phyloP scores from a whole-genome alignment of 2,329 filamentous ascomycete species.

The Chrysosporium queenslandicum region DNA sequence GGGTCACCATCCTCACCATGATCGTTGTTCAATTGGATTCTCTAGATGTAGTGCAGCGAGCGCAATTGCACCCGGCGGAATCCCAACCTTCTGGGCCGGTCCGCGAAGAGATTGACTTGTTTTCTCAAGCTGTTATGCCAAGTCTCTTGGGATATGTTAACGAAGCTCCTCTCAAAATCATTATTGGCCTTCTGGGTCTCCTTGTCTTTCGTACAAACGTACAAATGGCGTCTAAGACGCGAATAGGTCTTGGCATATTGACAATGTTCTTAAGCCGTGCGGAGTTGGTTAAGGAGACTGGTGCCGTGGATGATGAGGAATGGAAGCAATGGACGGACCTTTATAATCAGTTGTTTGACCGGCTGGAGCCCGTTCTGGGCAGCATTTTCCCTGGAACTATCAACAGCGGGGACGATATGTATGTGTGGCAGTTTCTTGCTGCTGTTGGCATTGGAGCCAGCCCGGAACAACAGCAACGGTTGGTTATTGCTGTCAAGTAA shows the following conservation, averaged over 20 bases:
- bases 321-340: slow-evolving; percentile 75
- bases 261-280: slow-evolving; percentile 92
- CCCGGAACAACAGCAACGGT: slow-evolving; percentile 85
- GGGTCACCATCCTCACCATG: slow-evolving; percentile 86
- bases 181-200: slow-evolving; percentile 78
- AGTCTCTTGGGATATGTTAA: slow-evolving; percentile 82
- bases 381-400: slow-evolving; percentile 87
- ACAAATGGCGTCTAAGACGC: slow-evolving; percentile 71
- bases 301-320: slow-evolving; percentile 57
- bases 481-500: slow-evolving; percentile 86
- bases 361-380: slow-evolving; percentile 70
- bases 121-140: slow-evolving; percentile 78
- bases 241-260: slow-evolving; percentile 78
- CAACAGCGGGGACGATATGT: slow-evolving; percentile 81
- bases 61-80: slow-evolving; percentile 63
- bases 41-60: slow-evolving; percentile 77
- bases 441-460: slow-evolving; percentile 88
- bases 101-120: slow-evolving; percentile 87
- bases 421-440: slow-evolving; percentile 96
- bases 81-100: slow-evolving; percentile 62
- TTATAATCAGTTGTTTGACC: slow-evolving; percentile 80
- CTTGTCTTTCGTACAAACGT: slow-evolving; percentile 74
- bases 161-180: slow-evolving; percentile 81
- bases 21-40: slow-evolving; percentile 88
- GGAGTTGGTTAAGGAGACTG: slow-evolving; percentile 79